A percentile compares a stretch with the other conserved stretches of the same genome.
Evolutionary conservation across 148 eudicot genomes (phyloP).

Genomic region (Diospyros kaki): DNA sequence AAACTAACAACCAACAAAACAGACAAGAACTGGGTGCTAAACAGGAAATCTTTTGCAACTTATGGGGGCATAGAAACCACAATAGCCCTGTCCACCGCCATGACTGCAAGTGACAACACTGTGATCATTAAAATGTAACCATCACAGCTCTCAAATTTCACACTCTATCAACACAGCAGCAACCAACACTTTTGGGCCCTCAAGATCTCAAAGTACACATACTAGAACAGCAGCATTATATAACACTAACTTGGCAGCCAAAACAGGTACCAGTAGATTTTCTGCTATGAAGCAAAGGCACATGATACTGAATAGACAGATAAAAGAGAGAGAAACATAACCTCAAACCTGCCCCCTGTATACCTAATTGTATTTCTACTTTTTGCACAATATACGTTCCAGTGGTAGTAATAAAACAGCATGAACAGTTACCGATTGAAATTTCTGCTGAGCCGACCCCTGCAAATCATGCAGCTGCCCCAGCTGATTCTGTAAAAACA

Average conservation of each 20-base stretch:
- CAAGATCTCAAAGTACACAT: neutral
- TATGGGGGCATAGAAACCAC: neutral
- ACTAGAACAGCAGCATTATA: neutral
- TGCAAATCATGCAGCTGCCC: conserved; percentile 69
- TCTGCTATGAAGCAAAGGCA: too few relatives aligned
- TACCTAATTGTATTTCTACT: neutral
- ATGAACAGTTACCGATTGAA: conserved; percentile 41
- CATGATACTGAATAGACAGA: too few relatives aligned
- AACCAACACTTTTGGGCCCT: neutral
- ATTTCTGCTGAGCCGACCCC: conserved; percentile 61
- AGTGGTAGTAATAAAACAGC: conserved; percentile 5
- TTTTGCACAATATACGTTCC: neutral
- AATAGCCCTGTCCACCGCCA: neutral
- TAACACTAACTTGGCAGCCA: neutral
- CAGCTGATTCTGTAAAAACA: conserved; percentile 49
- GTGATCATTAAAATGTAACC: neutral
- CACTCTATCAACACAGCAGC: neutral
- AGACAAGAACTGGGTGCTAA: neutral
- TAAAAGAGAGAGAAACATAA: neutral
- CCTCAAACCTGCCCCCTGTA: neutral
- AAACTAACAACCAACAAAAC: neutral
- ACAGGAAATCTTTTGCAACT: neutral
- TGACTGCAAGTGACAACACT: neutral
- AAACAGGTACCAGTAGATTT: neutral
- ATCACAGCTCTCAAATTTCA: neutral